Evolutionary conservation across 2,329 filamentous ascomycete genomes (phyloP), one percentile per base, ranked within the genome.

Genomic region (Penicillium frequentans): DNA sequence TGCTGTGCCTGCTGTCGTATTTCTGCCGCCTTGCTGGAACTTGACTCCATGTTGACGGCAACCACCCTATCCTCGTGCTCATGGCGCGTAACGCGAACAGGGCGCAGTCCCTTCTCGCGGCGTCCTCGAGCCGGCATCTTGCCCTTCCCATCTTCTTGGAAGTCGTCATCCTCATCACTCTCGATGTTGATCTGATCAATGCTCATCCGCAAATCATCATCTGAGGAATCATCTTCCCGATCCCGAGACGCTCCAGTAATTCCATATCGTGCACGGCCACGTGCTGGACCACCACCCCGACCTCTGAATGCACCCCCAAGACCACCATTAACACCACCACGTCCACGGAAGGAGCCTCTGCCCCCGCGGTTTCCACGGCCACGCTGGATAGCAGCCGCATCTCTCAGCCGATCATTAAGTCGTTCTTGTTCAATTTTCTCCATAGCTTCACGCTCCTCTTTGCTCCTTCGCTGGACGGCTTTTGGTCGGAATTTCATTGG

Each of bases 131-230:
- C 65, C 9, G 70, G 64, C 49, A 63, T 61, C 60, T 75, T 75
- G 14, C 73, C 73, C 60, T 76, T 75, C 49, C 51, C 35, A 29
- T 63, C 63, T 59, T 63, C 60, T 61, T 31, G 53, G 23, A 60
- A 33, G 54, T 54, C 33, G 19, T 64, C 68, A 3, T 75, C 71
- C n/a, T 73, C 70, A 55, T 85, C 80, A 49, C 81, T 83, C 13
- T 82, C 78, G 13, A 86, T 67, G 60, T 81, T 80, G 59, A 86
- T 81, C n/a, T 78, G 70, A 61, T 87, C 84, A 54, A 88, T 83
- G 59, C 84, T 80, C 52, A 81, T 73, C 52, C 81, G 76, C 42
- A 77, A 74, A 24, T 81, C 82, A 54, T 84, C 82, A 42, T 66
- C 74, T 27, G 73, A 77, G 37, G 69, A 64, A 58, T 73, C 68